Conservation (phyloP, 176 grass and related monocot genomes). For the Cymbopogon citratus region DNA sequence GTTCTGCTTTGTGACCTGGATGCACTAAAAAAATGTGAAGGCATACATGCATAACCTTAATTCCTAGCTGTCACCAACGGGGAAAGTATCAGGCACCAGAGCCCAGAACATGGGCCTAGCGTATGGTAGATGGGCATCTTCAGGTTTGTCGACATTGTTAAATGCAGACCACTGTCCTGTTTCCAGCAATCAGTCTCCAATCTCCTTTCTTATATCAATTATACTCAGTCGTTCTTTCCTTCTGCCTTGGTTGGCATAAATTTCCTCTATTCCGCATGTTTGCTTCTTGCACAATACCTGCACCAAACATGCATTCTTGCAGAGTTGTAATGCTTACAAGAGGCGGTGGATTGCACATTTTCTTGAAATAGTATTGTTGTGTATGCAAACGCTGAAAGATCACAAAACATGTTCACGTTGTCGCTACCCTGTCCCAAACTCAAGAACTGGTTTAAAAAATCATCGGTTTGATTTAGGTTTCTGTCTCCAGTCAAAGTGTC, state of each 20-base stretch:
- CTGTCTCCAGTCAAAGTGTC: not conserved
- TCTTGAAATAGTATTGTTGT: constrained; percentile 5
- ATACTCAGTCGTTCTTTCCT: not conserved
- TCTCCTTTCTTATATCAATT: not conserved
- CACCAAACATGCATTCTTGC: not conserved
- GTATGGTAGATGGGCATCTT: not conserved
- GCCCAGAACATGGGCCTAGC: not conserved
- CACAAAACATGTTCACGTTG: not conserved
- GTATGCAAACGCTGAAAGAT: not conserved
- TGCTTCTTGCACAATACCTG: not conserved
- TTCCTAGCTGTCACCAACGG: too few species aligned
- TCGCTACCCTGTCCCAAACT: not conserved
- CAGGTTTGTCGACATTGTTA: not conserved
- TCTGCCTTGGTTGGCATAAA: not conserved
- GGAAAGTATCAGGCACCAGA: not conserved
- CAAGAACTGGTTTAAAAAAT: not conserved
- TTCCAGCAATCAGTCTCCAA: not conserved
- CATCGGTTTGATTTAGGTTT: not conserved
- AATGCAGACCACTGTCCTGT: not conserved
- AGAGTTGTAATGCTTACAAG: not conserved
- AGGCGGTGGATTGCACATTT: not conserved
- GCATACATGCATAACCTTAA: too few species aligned
- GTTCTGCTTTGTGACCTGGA: not conserved
- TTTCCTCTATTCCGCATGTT: not conserved
- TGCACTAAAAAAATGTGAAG: not conserved